Percentiles rank a stretch among this genome's conserved stretches.
These are phyloP conservation scores for Mucor piriformis DNA, from an alignment of 371 early-diverging fungal species.

Conservation along the genomic window DNA sequence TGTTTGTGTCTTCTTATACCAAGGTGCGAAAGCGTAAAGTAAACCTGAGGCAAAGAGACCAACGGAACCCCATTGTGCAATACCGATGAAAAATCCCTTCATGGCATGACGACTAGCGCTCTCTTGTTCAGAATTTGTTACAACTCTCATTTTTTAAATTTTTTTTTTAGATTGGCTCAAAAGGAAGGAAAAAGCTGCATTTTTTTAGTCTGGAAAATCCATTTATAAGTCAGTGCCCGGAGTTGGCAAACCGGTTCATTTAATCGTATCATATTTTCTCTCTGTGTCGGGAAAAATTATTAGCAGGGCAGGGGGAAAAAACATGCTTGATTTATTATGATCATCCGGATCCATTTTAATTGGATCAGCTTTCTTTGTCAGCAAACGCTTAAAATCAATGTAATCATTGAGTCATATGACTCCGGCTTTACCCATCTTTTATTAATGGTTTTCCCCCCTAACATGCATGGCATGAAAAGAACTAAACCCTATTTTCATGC, in stretches of 20 bases:
- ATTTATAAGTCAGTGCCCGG: too few species aligned
- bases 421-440: too few species aligned
- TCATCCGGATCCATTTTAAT: neutral
- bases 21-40: conserved; percentile 47
- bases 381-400: too few species aligned
- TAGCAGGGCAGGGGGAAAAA: too few species aligned
- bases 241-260: too few species aligned
- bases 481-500: too few species aligned
- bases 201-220: too few species aligned
- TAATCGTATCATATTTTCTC: neutral
- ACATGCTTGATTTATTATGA: neutral
- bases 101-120: conserved; percentile 50
- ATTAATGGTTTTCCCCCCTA: too few species aligned
- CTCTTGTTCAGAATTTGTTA: conserved; percentile 47
- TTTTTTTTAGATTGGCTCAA: neutral
- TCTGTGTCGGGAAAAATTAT: neutral
- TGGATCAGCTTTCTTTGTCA: neutral
- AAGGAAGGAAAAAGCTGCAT: neutral
- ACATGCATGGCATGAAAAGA: too few species aligned
- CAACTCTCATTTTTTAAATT: conserved; percentile 45
- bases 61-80: conserved; percentile 54
- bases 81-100: conserved; percentile 56
- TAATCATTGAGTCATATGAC: too few species aligned
- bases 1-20: conserved; percentile 51
- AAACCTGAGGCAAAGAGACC: conserved; percentile 50